A percentile compares a stretch with the other conserved stretches of the same genome.
These are phyloP conservation scores for Debaryomyces singareniensis DNA, from an alignment of 1,139 yeast species.

Conservation along the genomic window DNA sequence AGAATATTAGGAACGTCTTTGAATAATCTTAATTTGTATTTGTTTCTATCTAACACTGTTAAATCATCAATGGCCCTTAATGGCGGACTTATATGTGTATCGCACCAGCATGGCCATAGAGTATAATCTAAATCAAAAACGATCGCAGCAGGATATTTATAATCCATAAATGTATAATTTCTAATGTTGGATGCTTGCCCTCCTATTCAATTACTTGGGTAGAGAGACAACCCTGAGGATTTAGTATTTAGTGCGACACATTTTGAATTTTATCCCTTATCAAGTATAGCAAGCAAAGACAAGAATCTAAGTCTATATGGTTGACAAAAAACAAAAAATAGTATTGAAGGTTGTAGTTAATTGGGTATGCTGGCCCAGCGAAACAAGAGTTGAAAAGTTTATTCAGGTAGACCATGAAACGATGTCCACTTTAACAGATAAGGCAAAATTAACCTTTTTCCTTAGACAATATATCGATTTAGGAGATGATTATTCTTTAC, in stretches of 20 bases:
- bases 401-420: background rate
- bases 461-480: slow-evolving; percentile 6
- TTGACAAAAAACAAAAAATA: background rate
- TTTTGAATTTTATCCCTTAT: too few relatives aligned
- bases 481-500: slow-evolving; percentile 1
- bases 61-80: slow-evolving; percentile 16
- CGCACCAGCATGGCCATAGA: slow-evolving; percentile 65
- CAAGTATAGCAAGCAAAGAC: too few relatives aligned
- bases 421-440: slow-evolving; percentile 10
- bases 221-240: too few relatives aligned
- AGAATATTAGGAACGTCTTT: slow-evolving; percentile 57
- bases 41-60: slow-evolving; percentile 37
- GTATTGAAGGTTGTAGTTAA: background rate
- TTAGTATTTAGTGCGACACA: too few relatives aligned
- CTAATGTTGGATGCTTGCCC: too few relatives aligned
- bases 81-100: slow-evolving; percentile 61
- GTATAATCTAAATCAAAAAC: slow-evolving; percentile 77
- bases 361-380: background rate
- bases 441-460: slow-evolving; percentile 11
- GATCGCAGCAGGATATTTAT: slow-evolving; percentile 48
- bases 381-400: background rate
- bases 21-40: slow-evolving; percentile 46
- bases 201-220: too few relatives aligned
- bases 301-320: too few relatives aligned
- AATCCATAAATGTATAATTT: too few relatives aligned